These are phyloP conservation scores for Nemania sp. DNA, from an alignment of 2,329 filamentous ascomycete species.

Conservation along the genomic window DNA sequence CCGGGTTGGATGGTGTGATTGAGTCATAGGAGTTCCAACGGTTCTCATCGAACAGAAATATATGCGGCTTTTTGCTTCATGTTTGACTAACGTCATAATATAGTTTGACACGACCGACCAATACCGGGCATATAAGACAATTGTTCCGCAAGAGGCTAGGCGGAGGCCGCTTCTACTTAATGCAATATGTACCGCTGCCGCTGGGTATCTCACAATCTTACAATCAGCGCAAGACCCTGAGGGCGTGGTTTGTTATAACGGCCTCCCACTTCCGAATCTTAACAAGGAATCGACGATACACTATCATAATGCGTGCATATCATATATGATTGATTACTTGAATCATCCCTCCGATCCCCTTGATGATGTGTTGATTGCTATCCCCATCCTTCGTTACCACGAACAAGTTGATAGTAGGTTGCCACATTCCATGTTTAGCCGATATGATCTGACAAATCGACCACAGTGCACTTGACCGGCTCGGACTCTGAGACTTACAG, in stretches of 20 bases:
- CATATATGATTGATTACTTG: slow-evolving; percentile 16
- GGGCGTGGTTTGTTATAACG: background rate
- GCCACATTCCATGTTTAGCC: background rate
- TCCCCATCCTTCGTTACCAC: slow-evolving; percentile 12
- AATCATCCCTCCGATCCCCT: background rate
- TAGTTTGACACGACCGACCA: slow-evolving; percentile 14
- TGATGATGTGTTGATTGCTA: slow-evolving; percentile 7
- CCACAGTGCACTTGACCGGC: slow-evolving; percentile 5
- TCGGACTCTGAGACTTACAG: slow-evolving; percentile 11
- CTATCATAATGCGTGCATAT: slow-evolving; percentile 14
- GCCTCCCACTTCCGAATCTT: background rate
- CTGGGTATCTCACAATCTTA: slow-evolving; percentile 8
- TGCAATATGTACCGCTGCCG: slow-evolving; percentile 11
- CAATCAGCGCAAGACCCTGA: background rate
- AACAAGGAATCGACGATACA: slow-evolving; percentile 14
- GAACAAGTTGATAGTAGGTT: slow-evolving; percentile 10
- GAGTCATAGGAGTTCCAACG: too few species aligned
- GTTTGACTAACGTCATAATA: background rate
- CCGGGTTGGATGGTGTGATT: background rate
- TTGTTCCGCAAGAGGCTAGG: slow-evolving; percentile 8
- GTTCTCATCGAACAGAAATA: too few species aligned
- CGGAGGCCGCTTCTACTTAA: slow-evolving; percentile 13
- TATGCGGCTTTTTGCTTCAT: background rate
- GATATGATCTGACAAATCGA: background rate
- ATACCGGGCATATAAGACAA: slow-evolving; percentile 11